Evolutionary conservation across 345 rosid species (phyloP), one percentile per base, ranked within the genome.

Genomic region (Aquilaria yunnanensis): DNA sequence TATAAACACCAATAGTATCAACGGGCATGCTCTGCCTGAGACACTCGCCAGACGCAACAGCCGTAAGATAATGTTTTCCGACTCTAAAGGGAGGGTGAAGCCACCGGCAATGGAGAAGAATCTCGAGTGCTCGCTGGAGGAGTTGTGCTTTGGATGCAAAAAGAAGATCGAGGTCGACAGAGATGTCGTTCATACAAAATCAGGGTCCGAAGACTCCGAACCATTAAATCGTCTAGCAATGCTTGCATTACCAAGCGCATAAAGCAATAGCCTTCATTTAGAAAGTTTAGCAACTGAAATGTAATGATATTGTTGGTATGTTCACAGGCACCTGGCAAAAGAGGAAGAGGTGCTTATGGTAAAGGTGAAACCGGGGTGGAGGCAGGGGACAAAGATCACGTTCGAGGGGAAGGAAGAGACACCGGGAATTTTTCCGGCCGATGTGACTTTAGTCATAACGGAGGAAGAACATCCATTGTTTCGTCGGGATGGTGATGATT

Each of bases 311-410:
- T 56, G 2, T 51, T 32, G 4, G 37, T 12, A 10, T 50, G 30
- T 52, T 32, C 16, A 65, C 79, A 86, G 89, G 72, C 74, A 80
- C 54, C 41, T 74, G 58, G 61, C 70, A 6, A 72, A 89, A 68
- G 86, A 89, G 55, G 90, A 85, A 65, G 96, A 89, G 70, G 54
- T 70, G 2, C 67, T 89, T 41, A 79, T 81, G 3, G 83, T 92
- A 59, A 73, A 85, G 63, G 90, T 92, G 69, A 83, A 87, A 79
- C 80, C 98, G 2, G 98, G 96, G 54, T 92, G 98, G 98, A 89
- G 76, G 70, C 74, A 69, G 12, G 96, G 96, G 51, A 92, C 96
- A 0, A 84, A 74, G 77, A 75, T 87, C 13, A 92, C 96, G 53
- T 92, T 92, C n/a, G 84, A 87, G 76, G 91, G 93, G 4, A 84